These are phyloP conservation scores for Penicillium sp. DNA, from an alignment of 2,329 filamentous ascomycete genomes.

Conservation along the genomic window DNA sequence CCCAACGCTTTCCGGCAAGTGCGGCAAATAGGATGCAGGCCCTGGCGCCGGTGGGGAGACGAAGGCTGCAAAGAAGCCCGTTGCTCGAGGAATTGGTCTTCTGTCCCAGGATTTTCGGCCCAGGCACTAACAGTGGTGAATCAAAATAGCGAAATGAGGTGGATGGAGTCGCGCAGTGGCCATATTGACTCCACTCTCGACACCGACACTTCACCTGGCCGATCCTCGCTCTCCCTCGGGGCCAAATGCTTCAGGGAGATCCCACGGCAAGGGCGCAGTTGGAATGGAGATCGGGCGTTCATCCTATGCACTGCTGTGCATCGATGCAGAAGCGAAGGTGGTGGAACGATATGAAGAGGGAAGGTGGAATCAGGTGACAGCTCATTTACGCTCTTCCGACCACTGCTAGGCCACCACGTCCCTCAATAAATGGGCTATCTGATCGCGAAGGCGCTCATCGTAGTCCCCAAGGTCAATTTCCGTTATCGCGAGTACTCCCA, in stretches of 20 bases:
- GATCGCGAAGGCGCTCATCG: neutral
- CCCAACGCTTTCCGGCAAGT: constrained; percentile 24
- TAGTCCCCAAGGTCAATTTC: neutral
- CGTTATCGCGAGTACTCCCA: constrained; percentile 4
- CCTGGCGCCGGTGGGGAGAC: constrained; percentile 23
- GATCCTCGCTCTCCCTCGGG: constrained; percentile 5
- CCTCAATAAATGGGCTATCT: constrained; percentile 1
- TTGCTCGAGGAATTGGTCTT: constrained; percentile 2
- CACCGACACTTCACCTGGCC: constrained; percentile 25
- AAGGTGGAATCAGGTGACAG: constrained; percentile 12
- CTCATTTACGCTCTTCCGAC: constrained; percentile 12
- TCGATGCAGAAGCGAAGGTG: neutral
- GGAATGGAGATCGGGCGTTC: constrained; percentile 12
- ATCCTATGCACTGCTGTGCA: constrained; percentile 1
- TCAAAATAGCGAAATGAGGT: constrained; percentile 7
- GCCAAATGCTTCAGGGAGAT: constrained; percentile 6
- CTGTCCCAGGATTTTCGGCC: constrained; percentile 2
- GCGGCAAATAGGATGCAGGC: constrained; percentile 27
- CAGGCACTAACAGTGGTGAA: neutral
- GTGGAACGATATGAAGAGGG: constrained; percentile 6
- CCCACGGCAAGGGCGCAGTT: constrained; percentile 14
- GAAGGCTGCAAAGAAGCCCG: constrained; percentile 11
- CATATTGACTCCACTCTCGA: constrained; percentile 23
- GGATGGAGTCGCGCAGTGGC: constrained; percentile 11
- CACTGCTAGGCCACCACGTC: constrained; percentile 11